Percentiles rank a stretch among this genome's conserved stretches.
phyloP scores from a whole-genome alignment of 148 eudicot species.

The Camellia sinensis region DNA sequence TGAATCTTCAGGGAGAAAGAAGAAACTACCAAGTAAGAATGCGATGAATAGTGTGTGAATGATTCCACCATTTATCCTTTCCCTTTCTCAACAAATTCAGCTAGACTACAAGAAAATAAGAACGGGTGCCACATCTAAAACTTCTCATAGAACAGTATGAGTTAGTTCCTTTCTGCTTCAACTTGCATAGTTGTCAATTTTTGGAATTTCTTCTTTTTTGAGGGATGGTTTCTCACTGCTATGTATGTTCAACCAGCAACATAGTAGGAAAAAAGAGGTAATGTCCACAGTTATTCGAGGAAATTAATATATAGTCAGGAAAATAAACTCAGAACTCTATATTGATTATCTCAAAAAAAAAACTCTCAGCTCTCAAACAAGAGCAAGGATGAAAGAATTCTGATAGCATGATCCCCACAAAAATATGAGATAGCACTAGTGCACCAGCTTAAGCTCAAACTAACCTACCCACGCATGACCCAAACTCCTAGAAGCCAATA shows the following conservation, averaged over 20 bases:
- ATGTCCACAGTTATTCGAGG: neutral
- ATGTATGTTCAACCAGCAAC: neutral
- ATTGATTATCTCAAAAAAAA: neutral
- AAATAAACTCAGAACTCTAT: neutral
- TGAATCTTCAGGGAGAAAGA: neutral
- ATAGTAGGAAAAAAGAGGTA: neutral
- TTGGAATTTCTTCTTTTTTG: neutral
- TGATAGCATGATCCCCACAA: neutral
- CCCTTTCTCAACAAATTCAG: too few species aligned
- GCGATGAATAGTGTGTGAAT: neutral
- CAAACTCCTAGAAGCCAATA: neutral
- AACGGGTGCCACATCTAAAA: neutral
- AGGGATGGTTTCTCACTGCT: neutral
- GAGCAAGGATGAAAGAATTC: neutral
- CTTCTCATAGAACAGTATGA: neutral
- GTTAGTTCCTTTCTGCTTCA: neutral
- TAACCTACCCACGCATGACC: neutral
- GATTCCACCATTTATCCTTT: neutral
- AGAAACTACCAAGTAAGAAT: neutral
- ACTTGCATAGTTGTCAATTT: neutral
- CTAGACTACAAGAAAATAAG: too few species aligned
- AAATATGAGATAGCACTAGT: neutral
- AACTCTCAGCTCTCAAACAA: neutral
- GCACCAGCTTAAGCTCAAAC: conserved; percentile 7
- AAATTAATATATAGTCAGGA: neutral